Base-by-base conservation (phyloP, 129 eudicot species). In the Chrysanthemum seticuspe region DNA sequence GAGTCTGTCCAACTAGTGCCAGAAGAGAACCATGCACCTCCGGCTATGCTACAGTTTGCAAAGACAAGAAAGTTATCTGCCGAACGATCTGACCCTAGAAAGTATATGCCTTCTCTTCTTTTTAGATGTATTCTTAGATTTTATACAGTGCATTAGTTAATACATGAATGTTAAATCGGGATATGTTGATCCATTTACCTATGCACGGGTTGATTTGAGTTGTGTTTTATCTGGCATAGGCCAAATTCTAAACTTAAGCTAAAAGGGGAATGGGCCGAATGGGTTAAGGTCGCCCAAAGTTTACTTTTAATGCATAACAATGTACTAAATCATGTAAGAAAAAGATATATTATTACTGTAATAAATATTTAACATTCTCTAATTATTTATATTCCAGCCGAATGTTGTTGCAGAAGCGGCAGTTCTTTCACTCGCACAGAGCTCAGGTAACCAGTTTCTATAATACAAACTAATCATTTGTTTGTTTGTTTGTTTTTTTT, bases 341-440 rank as follows among this genome's bases (percentile, higher is more conserved):
- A 36, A 36, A 36, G 44, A 36, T 36, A 36, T 5, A 36, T 36
- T 36, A 6, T 6, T 36, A 36, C 44, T 36, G 44, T 36, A 36
- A 6, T 6, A 36, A 5, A 36, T 47, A 66, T 68, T 12, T 16
- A 53, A 10, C 55, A n/a, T 25, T n/a, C 9, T 29, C 29, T 52
- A 5, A 16, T 21, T 7, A 8, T 23, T 45, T 49, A 7, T 18
- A 21, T 66, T 78, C 60, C 85, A 95, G 97, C 40, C 97, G 94
- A 62, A 83, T 86, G 2, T 81, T 90, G 79, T 75, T 95, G 88
- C 96, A 90, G 83, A 95, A 86, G 77, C 86, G 96, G 61, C 91
- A 90, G 83, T 95, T 95, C 78, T 90, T 90, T 78, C 99, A 95
- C 79, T 95, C 99, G 1, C 99, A 95, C 67, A 85, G 99, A 88